Conservation (phyloP, 1,284 basidiomycete genomes). For the Ustilago trichophora region DNA sequence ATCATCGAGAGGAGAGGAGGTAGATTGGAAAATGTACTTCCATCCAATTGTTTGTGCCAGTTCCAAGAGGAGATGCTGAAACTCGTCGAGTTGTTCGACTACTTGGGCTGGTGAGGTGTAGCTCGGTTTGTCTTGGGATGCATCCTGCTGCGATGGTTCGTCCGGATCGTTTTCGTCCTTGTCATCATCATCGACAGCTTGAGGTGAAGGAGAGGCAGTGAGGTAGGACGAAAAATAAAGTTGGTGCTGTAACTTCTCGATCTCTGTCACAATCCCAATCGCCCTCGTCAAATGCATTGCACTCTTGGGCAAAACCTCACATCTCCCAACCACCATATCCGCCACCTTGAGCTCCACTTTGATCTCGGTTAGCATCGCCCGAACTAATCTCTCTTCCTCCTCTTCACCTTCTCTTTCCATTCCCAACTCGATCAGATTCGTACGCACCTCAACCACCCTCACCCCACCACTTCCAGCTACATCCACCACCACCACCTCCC, state of each 20-base stretch:
- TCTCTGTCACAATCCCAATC: background rate
- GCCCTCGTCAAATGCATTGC: conserved; percentile 5
- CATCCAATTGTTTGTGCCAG: conserved; percentile 8
- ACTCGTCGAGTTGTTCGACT: conserved; percentile 3
- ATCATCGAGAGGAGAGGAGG: no score
- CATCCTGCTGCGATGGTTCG: no score
- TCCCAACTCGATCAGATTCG: background rate
- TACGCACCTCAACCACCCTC: background rate
- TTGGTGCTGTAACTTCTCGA: no score
- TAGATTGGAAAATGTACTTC: conserved; percentile 11
- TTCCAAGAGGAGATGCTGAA: conserved; percentile 2
- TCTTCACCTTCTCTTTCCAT: background rate
- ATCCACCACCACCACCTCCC: background rate
- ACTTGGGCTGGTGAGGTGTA: no score
- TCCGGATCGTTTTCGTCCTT: no score
- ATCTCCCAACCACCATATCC: background rate
- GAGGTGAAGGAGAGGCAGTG: no score
- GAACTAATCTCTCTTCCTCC: conserved; percentile 3
- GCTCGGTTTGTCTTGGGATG: no score
- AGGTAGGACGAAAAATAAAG: no score
- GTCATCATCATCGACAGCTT: no score
- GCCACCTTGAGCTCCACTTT: conserved; percentile 2
- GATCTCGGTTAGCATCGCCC: conserved; percentile 6
- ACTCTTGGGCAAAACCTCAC: background rate
- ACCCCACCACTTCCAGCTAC: background rate